A percentile compares a stretch with the other conserved stretches of the same genome.
phyloP scores from a whole-genome alignment of 805 yeast genomes.

The Yarrowia sp. region DNA sequence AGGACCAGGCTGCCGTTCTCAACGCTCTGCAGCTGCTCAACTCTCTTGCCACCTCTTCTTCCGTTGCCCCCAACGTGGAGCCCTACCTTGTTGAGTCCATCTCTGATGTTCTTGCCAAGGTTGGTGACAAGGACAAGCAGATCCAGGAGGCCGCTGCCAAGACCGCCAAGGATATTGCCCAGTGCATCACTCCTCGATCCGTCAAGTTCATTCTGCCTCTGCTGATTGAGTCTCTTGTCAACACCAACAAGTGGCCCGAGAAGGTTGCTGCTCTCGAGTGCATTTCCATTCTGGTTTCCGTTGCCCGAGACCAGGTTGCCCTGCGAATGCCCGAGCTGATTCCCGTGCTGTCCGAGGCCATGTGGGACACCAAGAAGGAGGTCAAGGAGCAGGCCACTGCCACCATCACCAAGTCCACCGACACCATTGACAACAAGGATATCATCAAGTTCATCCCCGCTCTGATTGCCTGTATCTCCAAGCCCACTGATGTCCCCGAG shows the following conservation, averaged over 20 bases:
- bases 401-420: constrained; percentile 94
- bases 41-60: constrained; percentile 73
- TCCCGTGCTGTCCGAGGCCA: constrained; percentile 97
- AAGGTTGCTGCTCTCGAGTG: constrained; percentile 87
- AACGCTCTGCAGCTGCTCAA: constrained; percentile 80
- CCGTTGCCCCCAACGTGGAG: constrained; percentile 88
- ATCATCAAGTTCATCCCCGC: constrained; percentile 98
- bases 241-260: constrained; percentile 92
- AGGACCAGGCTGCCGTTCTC: constrained; percentile 57
- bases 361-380: constrained; percentile 99
- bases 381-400: constrained; percentile 95
- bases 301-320: constrained; percentile 94
- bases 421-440: constrained; percentile 99
- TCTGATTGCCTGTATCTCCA: constrained; percentile 92
- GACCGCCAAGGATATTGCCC: constrained; percentile 74
- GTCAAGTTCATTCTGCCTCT: constrained; percentile 86
- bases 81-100: constrained; percentile 85
- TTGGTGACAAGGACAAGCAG: constrained; percentile 88
- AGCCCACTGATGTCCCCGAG: constrained; percentile 97
- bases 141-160: constrained; percentile 68
- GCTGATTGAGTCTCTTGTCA: constrained; percentile 61
- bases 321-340: constrained; percentile 99
- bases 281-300: constrained; percentile 81
- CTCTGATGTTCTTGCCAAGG: constrained; percentile 63
- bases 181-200: constrained; percentile 86